These are phyloP conservation scores for Dothideomycetes sp. DNA, from an alignment of 2,329 filamentous ascomycete genomes.

Conservation along the genomic window DNA sequence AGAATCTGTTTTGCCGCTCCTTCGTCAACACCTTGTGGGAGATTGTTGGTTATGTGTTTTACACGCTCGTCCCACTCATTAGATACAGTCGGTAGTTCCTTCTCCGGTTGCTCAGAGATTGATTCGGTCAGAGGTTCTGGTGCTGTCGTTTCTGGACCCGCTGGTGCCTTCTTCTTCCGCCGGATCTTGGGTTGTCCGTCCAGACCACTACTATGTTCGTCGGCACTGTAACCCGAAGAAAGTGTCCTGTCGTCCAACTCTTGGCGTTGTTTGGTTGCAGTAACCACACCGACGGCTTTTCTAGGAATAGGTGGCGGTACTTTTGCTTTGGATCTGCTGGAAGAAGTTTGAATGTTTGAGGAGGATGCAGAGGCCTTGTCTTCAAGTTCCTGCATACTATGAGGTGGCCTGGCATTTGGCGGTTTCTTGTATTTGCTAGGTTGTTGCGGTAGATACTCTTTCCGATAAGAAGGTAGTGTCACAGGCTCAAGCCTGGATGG, in stretches of 20 bases:
- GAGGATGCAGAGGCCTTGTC: constrained; percentile 8
- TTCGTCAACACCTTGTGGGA: constrained; percentile 75
- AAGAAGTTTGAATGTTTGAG: not conserved
- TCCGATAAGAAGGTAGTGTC: constrained; percentile 36
- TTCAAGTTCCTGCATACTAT: constrained; percentile 13
- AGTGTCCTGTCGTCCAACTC: constrained; percentile 22
- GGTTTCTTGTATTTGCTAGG: constrained; percentile 25
- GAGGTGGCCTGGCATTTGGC: constrained; percentile 19
- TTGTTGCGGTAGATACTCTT: constrained; percentile 38
- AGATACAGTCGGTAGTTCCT: constrained; percentile 26
- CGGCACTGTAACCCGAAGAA: constrained; percentile 12
- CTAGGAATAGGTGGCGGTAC: constrained; percentile 24
- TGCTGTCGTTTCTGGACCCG: not conserved
- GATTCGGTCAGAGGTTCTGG: not conserved
- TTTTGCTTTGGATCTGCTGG: constrained; percentile 1
- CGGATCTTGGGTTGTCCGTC: constrained; percentile 25
- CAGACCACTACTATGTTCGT: constrained; percentile 14
- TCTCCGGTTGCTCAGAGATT: not conserved
- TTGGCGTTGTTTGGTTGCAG: constrained; percentile 24
- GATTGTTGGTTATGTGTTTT: constrained; percentile 58
- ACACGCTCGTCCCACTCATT: constrained; percentile 54
- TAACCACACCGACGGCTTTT: constrained; percentile 29
- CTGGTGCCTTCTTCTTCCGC: constrained; percentile 27
- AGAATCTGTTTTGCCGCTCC: constrained; percentile 81
- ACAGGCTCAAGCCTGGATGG: constrained; percentile 10